Conservation (phyloP, 2,329 filamentous ascomycete genomes). For the Sporothrix curviconia region DNA sequence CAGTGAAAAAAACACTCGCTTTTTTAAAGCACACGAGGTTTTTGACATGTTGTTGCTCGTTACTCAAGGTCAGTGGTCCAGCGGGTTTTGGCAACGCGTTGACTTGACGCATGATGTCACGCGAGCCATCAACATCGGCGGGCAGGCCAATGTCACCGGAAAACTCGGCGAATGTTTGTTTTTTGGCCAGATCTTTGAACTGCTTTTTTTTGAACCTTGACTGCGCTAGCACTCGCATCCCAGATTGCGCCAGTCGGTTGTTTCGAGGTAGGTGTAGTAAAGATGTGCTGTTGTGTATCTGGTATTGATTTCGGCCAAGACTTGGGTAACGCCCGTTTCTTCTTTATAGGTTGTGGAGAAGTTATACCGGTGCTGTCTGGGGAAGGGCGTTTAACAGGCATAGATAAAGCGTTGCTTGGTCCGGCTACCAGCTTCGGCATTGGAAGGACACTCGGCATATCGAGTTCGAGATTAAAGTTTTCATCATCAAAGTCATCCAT, state of each 20-base stretch:
- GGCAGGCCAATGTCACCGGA: constrained; percentile 28
- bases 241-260: constrained; percentile 46
- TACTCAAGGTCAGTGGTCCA: constrained; percentile 63
- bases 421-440: too few relatives aligned
- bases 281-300: constrained; percentile 30
- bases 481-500: constrained; percentile 84
- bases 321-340: constrained; percentile 62
- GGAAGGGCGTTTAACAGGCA: too few relatives aligned
- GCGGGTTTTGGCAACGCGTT: constrained; percentile 22
- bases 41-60: constrained; percentile 79
- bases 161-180: constrained; percentile 32
- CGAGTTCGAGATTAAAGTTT: constrained; percentile 66
- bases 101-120: background rate
- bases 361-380: constrained; percentile 24
- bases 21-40: constrained; percentile 72
- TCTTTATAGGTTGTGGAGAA: constrained; percentile 36
- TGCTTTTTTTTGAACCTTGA: constrained; percentile 75
- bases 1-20: constrained; percentile 95
- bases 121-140: background rate
- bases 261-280: constrained; percentile 30
- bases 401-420: too few relatives aligned
- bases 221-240: constrained; percentile 66
- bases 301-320: constrained; percentile 26
- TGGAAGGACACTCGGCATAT: too few relatives aligned
- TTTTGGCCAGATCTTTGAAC: constrained; percentile 58